Conservation (phyloP, 2,329 filamentous ascomycete genomes). For the Metarhizium anisopliae region DNA sequence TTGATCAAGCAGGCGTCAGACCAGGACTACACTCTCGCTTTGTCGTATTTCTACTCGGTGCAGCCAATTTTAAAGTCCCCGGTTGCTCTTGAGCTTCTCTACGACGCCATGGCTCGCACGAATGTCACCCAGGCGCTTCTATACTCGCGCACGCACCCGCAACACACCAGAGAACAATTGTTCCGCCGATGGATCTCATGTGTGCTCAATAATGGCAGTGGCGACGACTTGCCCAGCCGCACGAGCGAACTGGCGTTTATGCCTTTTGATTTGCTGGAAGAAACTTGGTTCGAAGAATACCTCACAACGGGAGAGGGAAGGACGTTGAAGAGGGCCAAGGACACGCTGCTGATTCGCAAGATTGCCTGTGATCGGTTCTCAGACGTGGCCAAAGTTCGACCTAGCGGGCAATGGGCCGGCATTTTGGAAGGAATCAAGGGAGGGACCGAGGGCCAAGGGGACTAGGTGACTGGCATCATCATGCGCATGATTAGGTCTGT, state of each 20-base stretch:
- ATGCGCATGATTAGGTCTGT: not conserved
- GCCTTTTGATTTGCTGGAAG: slow-evolving; percentile 62
- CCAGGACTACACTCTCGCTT: slow-evolving; percentile 54
- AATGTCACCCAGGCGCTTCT: slow-evolving; percentile 66
- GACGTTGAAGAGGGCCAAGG: slow-evolving; percentile 55
- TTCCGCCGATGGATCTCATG: slow-evolving; percentile 57
- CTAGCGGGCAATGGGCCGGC: slow-evolving; percentile 37
- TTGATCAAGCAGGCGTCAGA: slow-evolving; percentile 54
- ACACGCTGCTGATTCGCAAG: slow-evolving; percentile 65
- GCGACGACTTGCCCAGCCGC: slow-evolving; percentile 38
- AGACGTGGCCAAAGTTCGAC: slow-evolving; percentile 34
- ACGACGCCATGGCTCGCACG: slow-evolving; percentile 56
- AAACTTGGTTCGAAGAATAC: slow-evolving; percentile 64
- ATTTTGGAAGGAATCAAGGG: slow-evolving; percentile 43
- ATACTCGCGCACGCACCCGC: slow-evolving; percentile 59
- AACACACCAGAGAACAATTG: slow-evolving; percentile 51
- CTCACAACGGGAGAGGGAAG: slow-evolving; percentile 57
- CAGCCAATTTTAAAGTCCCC: slow-evolving; percentile 61
- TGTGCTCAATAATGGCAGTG: slow-evolving; percentile 37
- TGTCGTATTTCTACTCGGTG: slow-evolving; percentile 72
- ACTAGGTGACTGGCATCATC: slow-evolving; percentile 11
- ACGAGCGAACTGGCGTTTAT: slow-evolving; percentile 64
- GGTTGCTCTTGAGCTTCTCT: slow-evolving; percentile 56
- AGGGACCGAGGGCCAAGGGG: slow-evolving; percentile 27
- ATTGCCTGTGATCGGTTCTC: slow-evolving; percentile 56